A percentile compares a stretch with the other conserved stretches of the same genome.
These are phyloP conservation scores for Aspergillus pseudoterreus DNA, from an alignment of 2,329 filamentous ascomycete species.

Conservation along the genomic window DNA sequence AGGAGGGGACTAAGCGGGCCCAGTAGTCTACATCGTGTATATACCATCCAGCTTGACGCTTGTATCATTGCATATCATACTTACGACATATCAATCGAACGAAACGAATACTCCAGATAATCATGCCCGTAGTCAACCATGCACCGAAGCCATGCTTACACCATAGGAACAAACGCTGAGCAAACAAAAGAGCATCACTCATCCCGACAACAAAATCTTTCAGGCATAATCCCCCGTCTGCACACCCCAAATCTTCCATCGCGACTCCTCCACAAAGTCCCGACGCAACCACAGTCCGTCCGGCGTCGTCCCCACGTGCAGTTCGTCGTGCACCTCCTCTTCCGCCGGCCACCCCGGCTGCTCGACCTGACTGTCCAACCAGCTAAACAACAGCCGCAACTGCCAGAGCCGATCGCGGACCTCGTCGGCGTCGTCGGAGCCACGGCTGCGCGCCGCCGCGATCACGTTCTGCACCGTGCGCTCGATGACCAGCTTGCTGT, in stretches of 20 bases:
- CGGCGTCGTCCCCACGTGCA: conserved; percentile 16
- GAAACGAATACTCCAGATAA: too few relatives aligned
- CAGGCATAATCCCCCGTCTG: conserved; percentile 20
- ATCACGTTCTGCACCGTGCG: conserved; percentile 37
- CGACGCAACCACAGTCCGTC: conserved; percentile 36
- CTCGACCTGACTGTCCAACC: conserved; percentile 49
- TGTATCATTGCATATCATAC: neutral
- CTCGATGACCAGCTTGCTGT: conserved; percentile 67
- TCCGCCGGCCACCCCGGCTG: conserved; percentile 20
- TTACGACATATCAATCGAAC: too few relatives aligned
- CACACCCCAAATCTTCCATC: conserved; percentile 42
- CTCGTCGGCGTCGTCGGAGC: conserved; percentile 37
- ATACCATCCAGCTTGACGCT: neutral
- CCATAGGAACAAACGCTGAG: neutral
- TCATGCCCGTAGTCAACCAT: neutral
- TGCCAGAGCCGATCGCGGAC: conserved; percentile 59
- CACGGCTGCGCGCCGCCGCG: conserved; percentile 27
- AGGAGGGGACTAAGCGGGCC: conserved; percentile 29
- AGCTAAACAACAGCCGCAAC: conserved; percentile 61
- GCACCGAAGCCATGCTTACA: neutral
- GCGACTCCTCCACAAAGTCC: conserved; percentile 38
- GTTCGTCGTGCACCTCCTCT: conserved; percentile 34
- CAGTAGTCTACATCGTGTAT: conserved; percentile 11
- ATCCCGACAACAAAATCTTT: neutral
- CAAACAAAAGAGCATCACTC: neutral